Evolutionary conservation across 768 basidiomycete species (phyloP).

Genomic region (Mrakia frigida): DNA sequence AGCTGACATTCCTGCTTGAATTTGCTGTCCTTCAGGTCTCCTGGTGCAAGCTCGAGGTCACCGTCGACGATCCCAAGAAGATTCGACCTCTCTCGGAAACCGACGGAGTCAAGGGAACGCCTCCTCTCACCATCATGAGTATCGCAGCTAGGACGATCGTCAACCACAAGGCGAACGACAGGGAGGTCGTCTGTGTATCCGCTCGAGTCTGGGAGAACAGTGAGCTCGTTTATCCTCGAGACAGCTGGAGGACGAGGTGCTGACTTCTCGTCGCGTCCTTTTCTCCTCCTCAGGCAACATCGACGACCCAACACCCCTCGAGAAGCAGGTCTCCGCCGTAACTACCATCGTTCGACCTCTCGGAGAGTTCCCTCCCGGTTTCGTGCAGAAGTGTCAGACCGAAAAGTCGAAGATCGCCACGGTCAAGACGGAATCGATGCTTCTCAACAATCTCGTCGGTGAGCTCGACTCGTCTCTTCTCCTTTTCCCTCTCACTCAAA

Average conservation of each 20-base stretch:
- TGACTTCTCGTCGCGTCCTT: neutral
- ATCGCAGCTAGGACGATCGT: constrained; percentile 82
- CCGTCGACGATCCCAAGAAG: constrained; percentile 76
- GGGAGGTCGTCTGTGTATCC: constrained; percentile 84
- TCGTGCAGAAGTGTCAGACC: constrained; percentile 66
- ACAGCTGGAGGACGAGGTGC: neutral
- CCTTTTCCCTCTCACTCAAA: neutral
- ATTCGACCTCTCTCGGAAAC: constrained; percentile 75
- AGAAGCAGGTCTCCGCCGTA: constrained; percentile 71
- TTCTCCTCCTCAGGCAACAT: constrained; percentile 59
- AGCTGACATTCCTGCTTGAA: neutral
- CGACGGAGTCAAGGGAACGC: constrained; percentile 74
- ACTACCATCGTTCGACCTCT: constrained; percentile 88
- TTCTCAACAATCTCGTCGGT: constrained; percentile 78
- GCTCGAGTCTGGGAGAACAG: constrained; percentile 75
- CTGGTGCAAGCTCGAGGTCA: constrained; percentile 93
- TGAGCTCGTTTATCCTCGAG: constrained; percentile 38
- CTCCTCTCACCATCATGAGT: constrained; percentile 86
- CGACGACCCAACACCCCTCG: constrained; percentile 87
- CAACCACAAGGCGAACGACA: constrained; percentile 87
- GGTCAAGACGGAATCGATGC: constrained; percentile 72
- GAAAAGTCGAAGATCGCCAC: constrained; percentile 61
- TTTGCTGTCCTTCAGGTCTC: constrained; percentile 58
- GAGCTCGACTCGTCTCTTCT: constrained; percentile 29
- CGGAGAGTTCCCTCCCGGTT: constrained; percentile 72